Conservation (phyloP, 75 land plant species). For the Larix kaempferi region DNA sequence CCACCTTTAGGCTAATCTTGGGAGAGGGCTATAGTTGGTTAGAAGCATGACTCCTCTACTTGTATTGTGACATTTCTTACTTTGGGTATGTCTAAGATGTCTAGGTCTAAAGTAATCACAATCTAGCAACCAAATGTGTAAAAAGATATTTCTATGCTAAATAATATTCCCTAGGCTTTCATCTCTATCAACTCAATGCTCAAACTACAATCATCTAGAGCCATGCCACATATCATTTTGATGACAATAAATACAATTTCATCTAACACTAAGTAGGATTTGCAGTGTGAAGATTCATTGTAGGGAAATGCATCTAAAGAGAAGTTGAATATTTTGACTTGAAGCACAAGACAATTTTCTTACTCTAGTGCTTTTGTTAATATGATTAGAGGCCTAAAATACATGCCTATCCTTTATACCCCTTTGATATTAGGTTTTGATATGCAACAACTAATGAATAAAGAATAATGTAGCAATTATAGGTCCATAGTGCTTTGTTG, state of each 20-base stretch:
- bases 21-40: background rate
- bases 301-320: no score
- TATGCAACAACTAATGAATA: background rate
- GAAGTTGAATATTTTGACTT: no score
- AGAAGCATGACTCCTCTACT: background rate
- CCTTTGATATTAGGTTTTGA: background rate
- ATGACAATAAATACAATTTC: background rate
- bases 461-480: no score
- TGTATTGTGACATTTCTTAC: background rate
- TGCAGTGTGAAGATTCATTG: constrained; percentile 3
- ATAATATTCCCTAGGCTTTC: background rate
- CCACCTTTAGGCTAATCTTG: background rate
- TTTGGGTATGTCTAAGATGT: background rate
- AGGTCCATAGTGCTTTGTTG: no score
- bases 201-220: background rate
- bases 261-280: background rate
- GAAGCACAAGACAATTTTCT: background rate
- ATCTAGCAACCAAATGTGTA: background rate
- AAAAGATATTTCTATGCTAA: background rate
- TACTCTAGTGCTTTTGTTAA: background rate
- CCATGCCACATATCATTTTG: background rate
- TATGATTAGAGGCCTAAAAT: background rate
- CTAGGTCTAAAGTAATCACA: no score
- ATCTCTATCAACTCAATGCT: background rate
- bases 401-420: constrained; percentile 1